These are phyloP conservation scores for Daucus carota DNA, from an alignment of 129 eudicot genomes.

Conservation along the genomic window DNA sequence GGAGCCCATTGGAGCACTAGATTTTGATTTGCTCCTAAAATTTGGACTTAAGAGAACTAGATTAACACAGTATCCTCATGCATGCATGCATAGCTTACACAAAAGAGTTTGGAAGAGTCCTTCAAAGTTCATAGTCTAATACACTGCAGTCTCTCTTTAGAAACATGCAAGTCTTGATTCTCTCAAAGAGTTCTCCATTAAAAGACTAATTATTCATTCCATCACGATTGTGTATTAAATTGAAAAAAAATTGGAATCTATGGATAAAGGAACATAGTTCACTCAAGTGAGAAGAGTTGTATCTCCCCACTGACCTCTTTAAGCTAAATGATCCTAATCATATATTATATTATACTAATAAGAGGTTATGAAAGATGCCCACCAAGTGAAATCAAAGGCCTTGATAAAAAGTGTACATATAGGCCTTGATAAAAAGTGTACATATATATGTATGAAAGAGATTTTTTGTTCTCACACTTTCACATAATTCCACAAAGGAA, in stretches of 20 bases:
- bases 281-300: too few relatives aligned
- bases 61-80: too few relatives aligned
- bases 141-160: too few relatives aligned
- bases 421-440: neutral
- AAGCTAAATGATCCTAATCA: slow-evolving; percentile 1
- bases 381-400: neutral
- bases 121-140: too few relatives aligned
- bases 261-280: slow-evolving; percentile 9
- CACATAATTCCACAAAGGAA: neutral
- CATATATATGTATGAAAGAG: neutral
- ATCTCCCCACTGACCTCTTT: neutral
- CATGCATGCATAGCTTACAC: too few relatives aligned
- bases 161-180: too few relatives aligned
- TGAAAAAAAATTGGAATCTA: slow-evolving; percentile 3
- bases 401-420: neutral
- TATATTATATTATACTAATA: neutral
- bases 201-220: too few relatives aligned
- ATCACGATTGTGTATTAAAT: neutral
- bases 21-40: too few relatives aligned
- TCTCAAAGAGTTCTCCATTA: too few relatives aligned
- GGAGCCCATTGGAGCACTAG: too few relatives aligned
- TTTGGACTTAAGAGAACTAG: too few relatives aligned
- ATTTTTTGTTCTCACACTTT: neutral
- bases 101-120: too few relatives aligned
- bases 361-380: neutral